phyloP scores from a whole-genome alignment of 768 basidiomycete genomes.

The Serendipita sp. region DNA sequence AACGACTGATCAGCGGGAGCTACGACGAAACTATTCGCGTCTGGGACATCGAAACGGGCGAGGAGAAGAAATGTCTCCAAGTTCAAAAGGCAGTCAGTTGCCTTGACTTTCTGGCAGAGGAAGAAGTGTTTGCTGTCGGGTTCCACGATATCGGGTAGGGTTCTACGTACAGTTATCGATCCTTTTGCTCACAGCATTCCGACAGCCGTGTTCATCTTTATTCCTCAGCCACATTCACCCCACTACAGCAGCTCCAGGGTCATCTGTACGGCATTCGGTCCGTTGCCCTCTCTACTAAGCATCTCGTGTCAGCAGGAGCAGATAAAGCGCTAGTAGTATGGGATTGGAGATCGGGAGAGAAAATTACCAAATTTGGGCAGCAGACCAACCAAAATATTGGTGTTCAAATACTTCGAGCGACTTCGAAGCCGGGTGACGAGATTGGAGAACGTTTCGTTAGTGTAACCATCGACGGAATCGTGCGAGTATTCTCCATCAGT shows the following conservation, averaged over 20 bases:
- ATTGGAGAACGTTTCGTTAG: slow-evolving; percentile 68
- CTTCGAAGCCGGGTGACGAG: slow-evolving; percentile 21
- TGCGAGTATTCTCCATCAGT: slow-evolving; percentile 83
- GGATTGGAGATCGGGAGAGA: slow-evolving; percentile 80
- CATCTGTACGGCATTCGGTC: slow-evolving; percentile 83
- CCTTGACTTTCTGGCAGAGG: slow-evolving; percentile 68
- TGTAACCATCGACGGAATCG: slow-evolving; percentile 83
- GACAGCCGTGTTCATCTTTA: slow-evolving; percentile 72
- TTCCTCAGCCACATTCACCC: slow-evolving; percentile 69
- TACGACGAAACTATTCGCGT: slow-evolving; percentile 88
- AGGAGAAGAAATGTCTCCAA: slow-evolving; percentile 54
- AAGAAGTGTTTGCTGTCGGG: slow-evolving; percentile 86
- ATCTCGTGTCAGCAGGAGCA: slow-evolving; percentile 61
- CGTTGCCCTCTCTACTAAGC: slow-evolving; percentile 68
- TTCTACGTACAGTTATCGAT: too few species aligned
- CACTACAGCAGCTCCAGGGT: slow-evolving; percentile 61
- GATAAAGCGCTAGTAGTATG: slow-evolving; percentile 64
- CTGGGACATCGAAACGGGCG: slow-evolving; percentile 63
- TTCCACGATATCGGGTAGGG: slow-evolving; percentile 81
- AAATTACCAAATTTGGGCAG: slow-evolving; percentile 81
- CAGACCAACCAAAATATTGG: slow-evolving; percentile 87
- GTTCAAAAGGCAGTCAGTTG: slow-evolving; percentile 87
- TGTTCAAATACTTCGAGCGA: slow-evolving; percentile 59
- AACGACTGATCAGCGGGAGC: slow-evolving; percentile 72
- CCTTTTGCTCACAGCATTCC: background rate